phyloP scores from a whole-genome alignment of 371 early-diverging fungal genomes.

The Mycotypha africana region DNA sequence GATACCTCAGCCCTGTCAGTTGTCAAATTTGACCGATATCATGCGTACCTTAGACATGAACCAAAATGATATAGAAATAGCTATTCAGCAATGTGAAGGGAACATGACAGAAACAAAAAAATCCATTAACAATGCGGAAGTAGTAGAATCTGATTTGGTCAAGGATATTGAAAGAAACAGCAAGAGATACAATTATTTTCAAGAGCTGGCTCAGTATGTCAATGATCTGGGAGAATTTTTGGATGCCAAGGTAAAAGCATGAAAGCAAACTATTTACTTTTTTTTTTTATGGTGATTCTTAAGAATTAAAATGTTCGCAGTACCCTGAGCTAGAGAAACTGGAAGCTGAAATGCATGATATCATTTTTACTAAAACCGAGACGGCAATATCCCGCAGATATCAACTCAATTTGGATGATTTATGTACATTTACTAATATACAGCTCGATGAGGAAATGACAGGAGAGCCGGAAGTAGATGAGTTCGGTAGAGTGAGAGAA shows the following conservation, averaged over 20 bases:
- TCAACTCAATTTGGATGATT: constrained; percentile 44
- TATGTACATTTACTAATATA: constrained; percentile 31
- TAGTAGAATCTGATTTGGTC: constrained; percentile 29
- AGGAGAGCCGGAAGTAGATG: constrained; percentile 28
- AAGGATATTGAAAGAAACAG: constrained; percentile 44
- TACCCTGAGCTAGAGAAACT: constrained; percentile 58
- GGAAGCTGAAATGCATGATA: constrained; percentile 48
- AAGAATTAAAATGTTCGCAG: constrained; percentile 14
- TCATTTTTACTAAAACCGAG: constrained; percentile 37
- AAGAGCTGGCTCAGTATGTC: constrained; percentile 53
- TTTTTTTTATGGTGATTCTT: no score
- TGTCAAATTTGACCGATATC: constrained; percentile 49
- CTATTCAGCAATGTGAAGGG: constrained; percentile 34
- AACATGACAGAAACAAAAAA: constrained; percentile 45
- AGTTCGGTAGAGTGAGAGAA: constrained; percentile 41
- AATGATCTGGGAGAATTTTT: constrained; percentile 65
- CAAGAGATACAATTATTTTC: constrained; percentile 62
- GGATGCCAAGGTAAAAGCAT: constrained; percentile 54
- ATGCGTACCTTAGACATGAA: constrained; percentile 29
- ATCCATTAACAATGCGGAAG: constrained; percentile 31
- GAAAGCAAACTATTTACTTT: no score
- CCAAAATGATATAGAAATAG: constrained; percentile 25
- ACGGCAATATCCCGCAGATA: constrained; percentile 32
- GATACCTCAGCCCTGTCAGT: constrained; percentile 49
- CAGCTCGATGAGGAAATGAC: constrained; percentile 11